Base-by-base conservation (phyloP, 2,329 filamentous ascomycete species). In the Fusarium sp. region DNA sequence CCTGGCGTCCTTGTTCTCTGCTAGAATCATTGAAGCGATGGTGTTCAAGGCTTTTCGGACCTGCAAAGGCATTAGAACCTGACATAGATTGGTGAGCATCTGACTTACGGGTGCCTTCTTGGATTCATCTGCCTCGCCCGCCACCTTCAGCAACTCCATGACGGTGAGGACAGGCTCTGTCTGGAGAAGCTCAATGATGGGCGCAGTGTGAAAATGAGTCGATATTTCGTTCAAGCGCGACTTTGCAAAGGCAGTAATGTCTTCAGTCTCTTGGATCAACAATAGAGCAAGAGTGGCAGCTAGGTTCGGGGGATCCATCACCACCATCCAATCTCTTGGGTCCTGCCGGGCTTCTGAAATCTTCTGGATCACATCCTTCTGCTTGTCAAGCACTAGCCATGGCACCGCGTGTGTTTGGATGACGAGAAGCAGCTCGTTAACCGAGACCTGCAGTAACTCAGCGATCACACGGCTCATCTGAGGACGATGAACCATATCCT, bases 361-460 rank as follows among this genome's bases (percentile, higher is more conserved):
- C 71, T 92, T 92, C 76, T 92, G 89, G 45, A 99, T 92, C 18
- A 97, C 89, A 67, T 97, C 94, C 66, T 88, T 88, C 77, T 93
- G 93, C 79, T 92, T 93, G 47, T 90, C 92, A 42, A 98, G 85
- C 4, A 99, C 94, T 20, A 99, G 88, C 84, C 94, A 95, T 1
- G 97, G 97, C 10, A 99, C 83, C 9, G 95, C 95, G 77, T 97
- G 90, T 16, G 90, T 88, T 80, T 98, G 95, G 10, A 96, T 94
- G 20, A 92, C 83, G 16, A 93, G 83, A 11, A 98, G 86, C 52
- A 98, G 91, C 62, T 94, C 91, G 50, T 91, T 88, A 10, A 97
- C 89, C 42, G 90, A 92, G 79, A 95, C 92, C 61, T 92, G 91
- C 40, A 98, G 87, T 33, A 98, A 84, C 73, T 97, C 95, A 27